Percentiles rank a stretch among this genome's conserved stretches.
Conservation (phyloP, 225 moss, liverwort and hornwort species). For the Sphagnum contortum region DNA sequence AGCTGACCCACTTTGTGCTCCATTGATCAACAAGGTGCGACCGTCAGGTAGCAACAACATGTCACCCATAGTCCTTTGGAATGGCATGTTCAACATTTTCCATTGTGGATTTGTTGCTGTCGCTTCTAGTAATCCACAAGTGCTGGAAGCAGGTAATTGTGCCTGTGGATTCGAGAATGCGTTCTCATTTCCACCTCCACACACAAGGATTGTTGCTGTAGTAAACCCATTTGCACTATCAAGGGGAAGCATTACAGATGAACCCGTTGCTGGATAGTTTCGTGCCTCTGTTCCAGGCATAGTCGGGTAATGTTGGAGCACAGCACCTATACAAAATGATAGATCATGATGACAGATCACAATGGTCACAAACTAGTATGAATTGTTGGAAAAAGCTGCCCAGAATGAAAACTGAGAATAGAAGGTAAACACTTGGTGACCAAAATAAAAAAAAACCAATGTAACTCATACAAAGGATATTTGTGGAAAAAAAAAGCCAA, state of each 20-base stretch:
- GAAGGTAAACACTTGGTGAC: too few species aligned
- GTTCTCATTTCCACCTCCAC: conserved; percentile 26
- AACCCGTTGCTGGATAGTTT: conserved; percentile 26
- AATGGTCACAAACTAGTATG: too few species aligned
- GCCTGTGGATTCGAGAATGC: conserved; percentile 8
- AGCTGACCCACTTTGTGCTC: conserved; percentile 15
- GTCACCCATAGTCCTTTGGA: conserved; percentile 25
- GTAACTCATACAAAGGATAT: too few species aligned
- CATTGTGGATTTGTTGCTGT: conserved; percentile 16
- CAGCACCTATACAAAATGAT: conserved; percentile 1
- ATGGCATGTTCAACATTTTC: conserved; percentile 29
- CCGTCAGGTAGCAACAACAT: conserved; percentile 25
- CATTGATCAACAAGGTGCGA: conserved; percentile 19
- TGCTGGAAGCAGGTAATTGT: conserved; percentile 9
- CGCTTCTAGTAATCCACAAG: conserved; percentile 19
- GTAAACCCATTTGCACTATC: conserved; percentile 12
- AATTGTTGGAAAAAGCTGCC: too few species aligned
- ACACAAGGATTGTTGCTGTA: conserved; percentile 21
- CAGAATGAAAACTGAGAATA: too few species aligned
- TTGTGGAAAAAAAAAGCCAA: too few species aligned
- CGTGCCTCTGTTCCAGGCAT: conserved; percentile 19
- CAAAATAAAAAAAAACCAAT: too few species aligned
- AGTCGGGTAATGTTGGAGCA: conserved; percentile 10
- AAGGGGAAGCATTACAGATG: conserved; percentile 20
- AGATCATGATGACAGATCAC: neutral